A percentile compares a stretch with the other conserved stretches of the same genome.
These are phyloP conservation scores for Ambrosiella cleistominuta DNA, from an alignment of 2,329 filamentous ascomycete species.

Conservation along the genomic window DNA sequence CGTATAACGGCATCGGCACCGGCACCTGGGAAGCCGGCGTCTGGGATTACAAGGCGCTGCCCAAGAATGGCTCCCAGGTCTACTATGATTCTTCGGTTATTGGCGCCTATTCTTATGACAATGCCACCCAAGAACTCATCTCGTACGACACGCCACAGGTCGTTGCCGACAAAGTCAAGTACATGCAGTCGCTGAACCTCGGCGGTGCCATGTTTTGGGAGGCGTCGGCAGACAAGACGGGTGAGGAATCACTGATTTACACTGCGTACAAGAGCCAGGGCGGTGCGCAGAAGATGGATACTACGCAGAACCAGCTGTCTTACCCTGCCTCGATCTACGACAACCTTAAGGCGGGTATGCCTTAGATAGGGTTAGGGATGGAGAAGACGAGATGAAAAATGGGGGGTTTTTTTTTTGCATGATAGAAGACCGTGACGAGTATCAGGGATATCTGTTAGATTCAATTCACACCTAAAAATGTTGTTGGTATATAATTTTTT, in stretches of 20 bases:
- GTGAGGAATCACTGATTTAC: slow-evolving; percentile 40
- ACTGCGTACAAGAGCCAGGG: slow-evolving; percentile 26
- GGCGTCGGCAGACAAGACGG: slow-evolving; percentile 47
- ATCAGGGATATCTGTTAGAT: not conserved
- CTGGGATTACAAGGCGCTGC: slow-evolving; percentile 69
- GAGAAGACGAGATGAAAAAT: not conserved
- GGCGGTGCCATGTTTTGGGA: slow-evolving; percentile 83
- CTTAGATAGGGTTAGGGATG: not conserved
- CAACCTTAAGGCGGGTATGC: slow-evolving; percentile 29
- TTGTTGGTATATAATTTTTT: too few species aligned
- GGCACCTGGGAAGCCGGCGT: slow-evolving; percentile 59
- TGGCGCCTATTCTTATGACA: slow-evolving; percentile 57
- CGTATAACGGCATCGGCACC: slow-evolving; percentile 44
- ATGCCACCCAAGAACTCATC: slow-evolving; percentile 41
- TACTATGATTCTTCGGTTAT: slow-evolving; percentile 37
- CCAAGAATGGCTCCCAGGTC: slow-evolving; percentile 40
- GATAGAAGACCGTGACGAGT: not conserved
- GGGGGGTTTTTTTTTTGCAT: not conserved
- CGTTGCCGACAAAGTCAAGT: slow-evolving; percentile 44
- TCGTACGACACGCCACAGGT: slow-evolving; percentile 52
- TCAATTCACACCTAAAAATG: not conserved
- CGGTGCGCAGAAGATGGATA: slow-evolving; percentile 26
- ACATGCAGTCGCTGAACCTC: slow-evolving; percentile 42
- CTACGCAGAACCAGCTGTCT: slow-evolving; percentile 29
- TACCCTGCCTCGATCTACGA: slow-evolving; percentile 38